These are phyloP conservation scores for Rosa persica DNA, from an alignment of 306 rosid genomes.

Conservation along the genomic window DNA sequence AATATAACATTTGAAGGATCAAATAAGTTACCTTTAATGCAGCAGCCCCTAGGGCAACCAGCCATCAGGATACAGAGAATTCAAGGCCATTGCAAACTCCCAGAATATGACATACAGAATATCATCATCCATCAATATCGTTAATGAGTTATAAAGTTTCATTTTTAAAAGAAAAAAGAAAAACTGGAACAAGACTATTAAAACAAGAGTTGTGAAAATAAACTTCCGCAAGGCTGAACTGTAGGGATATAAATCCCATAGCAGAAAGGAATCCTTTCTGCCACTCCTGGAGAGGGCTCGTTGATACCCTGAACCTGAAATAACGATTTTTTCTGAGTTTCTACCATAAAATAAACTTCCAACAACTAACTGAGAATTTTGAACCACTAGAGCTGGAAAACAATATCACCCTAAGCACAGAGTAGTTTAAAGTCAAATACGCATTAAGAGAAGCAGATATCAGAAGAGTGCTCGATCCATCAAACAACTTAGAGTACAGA, in stretches of 20 bases:
- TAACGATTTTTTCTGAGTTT: slow-evolving; percentile 18
- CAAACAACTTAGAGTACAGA: background rate
- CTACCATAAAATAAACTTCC: background rate
- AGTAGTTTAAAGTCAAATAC: background rate
- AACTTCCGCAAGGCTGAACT: slow-evolving; percentile 85
- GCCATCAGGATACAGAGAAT: slow-evolving; percentile 89
- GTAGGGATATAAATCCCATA: slow-evolving; percentile 65
- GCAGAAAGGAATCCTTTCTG: slow-evolving; percentile 64
- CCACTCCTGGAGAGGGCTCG: slow-evolving; percentile 61
- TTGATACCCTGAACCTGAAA: slow-evolving; percentile 68
- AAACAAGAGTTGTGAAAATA: background rate
- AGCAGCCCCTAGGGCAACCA: slow-evolving; percentile 99
- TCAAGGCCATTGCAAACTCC: slow-evolving; percentile 97
- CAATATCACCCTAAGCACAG: background rate
- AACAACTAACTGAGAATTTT: background rate
- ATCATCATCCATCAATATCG: background rate
- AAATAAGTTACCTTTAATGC: slow-evolving; percentile 74
- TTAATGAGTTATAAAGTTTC: background rate
- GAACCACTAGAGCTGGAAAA: background rate
- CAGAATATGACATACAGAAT: slow-evolving; percentile 32
- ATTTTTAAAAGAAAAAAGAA: background rate
- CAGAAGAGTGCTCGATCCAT: background rate
- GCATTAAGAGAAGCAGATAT: slow-evolving; percentile 12
- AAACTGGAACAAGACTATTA: background rate
- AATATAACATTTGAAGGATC: slow-evolving; percentile 20